A percentile compares a stretch with the other conserved stretches of the same genome.
phyloP scores from a whole-genome alignment of 345 rosid species.

The Camelina neglecta region DNA sequence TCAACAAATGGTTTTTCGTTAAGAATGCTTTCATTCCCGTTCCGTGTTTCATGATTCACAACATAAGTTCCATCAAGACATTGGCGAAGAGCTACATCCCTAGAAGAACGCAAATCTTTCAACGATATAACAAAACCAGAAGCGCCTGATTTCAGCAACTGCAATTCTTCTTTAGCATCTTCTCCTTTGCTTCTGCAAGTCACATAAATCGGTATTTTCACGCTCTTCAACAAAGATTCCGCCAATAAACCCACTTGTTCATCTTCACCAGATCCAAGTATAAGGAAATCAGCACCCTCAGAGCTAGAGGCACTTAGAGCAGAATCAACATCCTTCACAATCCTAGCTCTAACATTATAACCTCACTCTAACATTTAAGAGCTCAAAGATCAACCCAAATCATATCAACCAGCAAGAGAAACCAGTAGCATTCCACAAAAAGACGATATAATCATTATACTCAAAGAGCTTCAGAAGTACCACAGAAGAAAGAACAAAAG shows the following conservation, averaged over 20 bases:
- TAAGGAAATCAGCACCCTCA: conserved; percentile 98
- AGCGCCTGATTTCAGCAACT: conserved; percentile 61
- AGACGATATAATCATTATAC: not conserved
- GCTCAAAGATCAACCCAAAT: not conserved
- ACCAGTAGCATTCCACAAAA: conserved; percentile 3
- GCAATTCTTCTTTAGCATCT: conserved; percentile 36
- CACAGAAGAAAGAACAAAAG: too few species aligned
- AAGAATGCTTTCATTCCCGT: conserved; percentile 37
- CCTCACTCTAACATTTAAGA: not conserved
- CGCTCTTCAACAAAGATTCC: conserved; percentile 55
- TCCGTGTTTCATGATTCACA: conserved; percentile 38
- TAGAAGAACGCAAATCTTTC: conserved; percentile 64
- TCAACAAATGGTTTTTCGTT: conserved; percentile 35
- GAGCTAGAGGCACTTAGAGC: conserved; percentile 75
- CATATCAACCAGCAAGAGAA: not conserved
- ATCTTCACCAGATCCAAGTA: conserved; percentile 52
- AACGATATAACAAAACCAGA: conserved; percentile 82
- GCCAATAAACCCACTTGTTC: conserved; percentile 43
- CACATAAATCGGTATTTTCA: conserved; percentile 70
- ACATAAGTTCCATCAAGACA: conserved; percentile 47
- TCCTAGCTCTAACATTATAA: conserved; percentile 55
- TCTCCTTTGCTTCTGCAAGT: conserved; percentile 40
- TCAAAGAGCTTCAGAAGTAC: conserved; percentile 7
- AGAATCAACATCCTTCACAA: conserved; percentile 62
- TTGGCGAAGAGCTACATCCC: conserved; percentile 54